A percentile compares a stretch with the other conserved stretches of the same genome.
Conservation (phyloP, 129 eudicot genomes). For the Flaveria robusta region DNA sequence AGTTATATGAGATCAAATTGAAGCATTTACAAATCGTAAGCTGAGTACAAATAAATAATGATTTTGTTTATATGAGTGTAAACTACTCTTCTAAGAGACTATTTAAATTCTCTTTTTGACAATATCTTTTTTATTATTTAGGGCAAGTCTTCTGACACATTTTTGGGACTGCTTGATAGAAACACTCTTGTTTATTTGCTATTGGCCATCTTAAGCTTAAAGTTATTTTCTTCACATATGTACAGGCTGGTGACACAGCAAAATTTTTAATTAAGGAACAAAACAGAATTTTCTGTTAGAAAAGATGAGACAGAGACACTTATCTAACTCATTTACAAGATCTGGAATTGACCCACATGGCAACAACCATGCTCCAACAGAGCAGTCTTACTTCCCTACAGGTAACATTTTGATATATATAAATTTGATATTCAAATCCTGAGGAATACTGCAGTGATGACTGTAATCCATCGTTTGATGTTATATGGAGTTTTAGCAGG, state of each 20-base stretch:
- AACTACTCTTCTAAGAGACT: constrained; percentile 3
- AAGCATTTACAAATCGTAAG: constrained; percentile 18
- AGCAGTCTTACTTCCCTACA: constrained; percentile 42
- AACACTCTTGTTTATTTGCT: constrained; percentile 4
- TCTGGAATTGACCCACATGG: constrained; percentile 37
- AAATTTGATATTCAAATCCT: not conserved
- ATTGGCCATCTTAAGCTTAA: constrained; percentile 15
- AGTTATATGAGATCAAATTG: not conserved
- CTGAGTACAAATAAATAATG: constrained; percentile 10
- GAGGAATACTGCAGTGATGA: not conserved
- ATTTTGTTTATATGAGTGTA: not conserved
- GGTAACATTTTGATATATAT: constrained; percentile 31
- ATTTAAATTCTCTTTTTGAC: constrained; percentile 17
- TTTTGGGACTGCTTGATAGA: constrained; percentile 21
- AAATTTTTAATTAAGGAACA: not conserved
- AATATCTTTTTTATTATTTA: not conserved
- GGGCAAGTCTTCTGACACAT: constrained; percentile 2
- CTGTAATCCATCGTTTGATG: not conserved
- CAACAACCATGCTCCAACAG: constrained; percentile 34
- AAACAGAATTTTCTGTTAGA: constrained; percentile 16
- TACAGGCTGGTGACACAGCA: constrained; percentile 37
- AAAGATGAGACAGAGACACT: constrained; percentile 52
- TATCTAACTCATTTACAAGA: constrained; percentile 40
- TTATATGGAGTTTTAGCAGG: constrained; percentile 35
- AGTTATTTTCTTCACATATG: constrained; percentile 11